Conservation (phyloP, 2,329 filamentous ascomycete genomes). For the Scytalidium lignicola region DNA sequence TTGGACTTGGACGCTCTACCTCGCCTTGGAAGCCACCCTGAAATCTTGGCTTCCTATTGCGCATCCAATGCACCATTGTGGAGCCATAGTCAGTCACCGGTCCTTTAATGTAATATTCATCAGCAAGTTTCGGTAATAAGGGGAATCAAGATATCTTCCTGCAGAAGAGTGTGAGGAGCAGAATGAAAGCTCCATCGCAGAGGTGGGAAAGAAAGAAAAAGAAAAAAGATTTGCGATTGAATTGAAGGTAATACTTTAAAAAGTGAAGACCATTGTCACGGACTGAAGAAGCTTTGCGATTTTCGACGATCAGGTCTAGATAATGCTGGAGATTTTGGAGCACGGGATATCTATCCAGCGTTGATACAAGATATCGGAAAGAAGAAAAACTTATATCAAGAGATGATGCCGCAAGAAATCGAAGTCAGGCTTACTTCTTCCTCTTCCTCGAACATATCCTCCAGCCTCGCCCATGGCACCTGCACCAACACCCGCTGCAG, state of each 20-base stretch:
- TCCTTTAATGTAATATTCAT: slow-evolving; percentile 44
- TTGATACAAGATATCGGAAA: neutral
- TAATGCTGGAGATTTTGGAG: too few species aligned
- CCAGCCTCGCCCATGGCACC: slow-evolving; percentile 15
- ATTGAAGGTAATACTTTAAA: too few species aligned
- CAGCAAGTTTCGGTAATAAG: slow-evolving; percentile 5
- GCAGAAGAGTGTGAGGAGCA: too few species aligned
- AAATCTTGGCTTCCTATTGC: slow-evolving; percentile 71
- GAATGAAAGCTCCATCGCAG: too few species aligned
- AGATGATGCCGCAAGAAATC: neutral
- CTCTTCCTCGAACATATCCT: slow-evolving; percentile 22
- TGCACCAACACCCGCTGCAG: slow-evolving; percentile 9
- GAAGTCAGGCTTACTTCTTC: slow-evolving; percentile 24
- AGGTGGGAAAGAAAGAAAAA: too few species aligned
- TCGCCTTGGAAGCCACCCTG: slow-evolving; percentile 68
- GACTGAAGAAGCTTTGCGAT: too few species aligned
- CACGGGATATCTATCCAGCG: too few species aligned
- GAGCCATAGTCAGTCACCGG: slow-evolving; percentile 92
- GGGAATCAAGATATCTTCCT: too few species aligned
- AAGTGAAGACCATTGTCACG: too few species aligned
- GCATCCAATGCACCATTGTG: slow-evolving; percentile 87
- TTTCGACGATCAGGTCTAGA: too few species aligned
- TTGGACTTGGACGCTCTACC: slow-evolving; percentile 76
- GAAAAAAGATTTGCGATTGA: too few species aligned
- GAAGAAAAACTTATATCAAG: neutral